Base-by-base conservation (phyloP, 148 eudicot genomes). In the Chenopodium berlandieri region DNA sequence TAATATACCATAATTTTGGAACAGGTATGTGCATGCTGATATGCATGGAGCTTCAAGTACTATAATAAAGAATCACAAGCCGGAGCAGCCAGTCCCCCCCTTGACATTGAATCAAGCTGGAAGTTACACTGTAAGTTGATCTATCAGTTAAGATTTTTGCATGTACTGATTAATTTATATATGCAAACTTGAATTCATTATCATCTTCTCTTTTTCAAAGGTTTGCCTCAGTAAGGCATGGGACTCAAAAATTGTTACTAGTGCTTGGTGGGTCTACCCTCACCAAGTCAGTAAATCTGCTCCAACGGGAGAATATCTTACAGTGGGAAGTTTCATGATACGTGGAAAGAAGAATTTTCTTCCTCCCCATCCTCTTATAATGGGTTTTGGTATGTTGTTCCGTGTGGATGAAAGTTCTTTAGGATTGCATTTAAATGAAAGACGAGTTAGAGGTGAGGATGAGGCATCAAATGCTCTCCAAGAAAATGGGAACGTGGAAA, bases 261-360 rank as follows among this genome's bases (percentile, higher is more conserved):
- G 99, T 90, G 99, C 99, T 81, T 96, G 99, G 99, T 96, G 99
- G 99, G 99, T 96, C 74, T 96, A 94, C 78, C 99, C 99, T 87
- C 90, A 94, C 86, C 99, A 96, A 86, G 99, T 96, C 78, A 92
- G 95, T 78, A 96, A 96, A 89, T 92, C 99, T 79, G 99, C 99
- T 83, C 99, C 99, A 32, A 96, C 98, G 0, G 98, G 99, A 65
- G 99, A 96, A 84, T 96, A 96, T 89, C 97, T 96, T 75, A 94
- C 99, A 58, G 97, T 92, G 60, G 99, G 98, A 81, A 96, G 98
- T 86, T 96, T 96, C 90, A 96, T 96, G 98, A 91, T 96, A 76
- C 97, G 99, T 80, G 99, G 99, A 79, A 96, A 94, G 87, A 96
- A 96, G 89, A 96, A 96, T 83, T 94, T 92, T 84, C 98, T 96